Percentiles rank a stretch among this genome's conserved stretches.
phyloP scores from a whole-genome alignment of 2,329 filamentous ascomycete species.

The Drechmeria coniospora region DNA sequence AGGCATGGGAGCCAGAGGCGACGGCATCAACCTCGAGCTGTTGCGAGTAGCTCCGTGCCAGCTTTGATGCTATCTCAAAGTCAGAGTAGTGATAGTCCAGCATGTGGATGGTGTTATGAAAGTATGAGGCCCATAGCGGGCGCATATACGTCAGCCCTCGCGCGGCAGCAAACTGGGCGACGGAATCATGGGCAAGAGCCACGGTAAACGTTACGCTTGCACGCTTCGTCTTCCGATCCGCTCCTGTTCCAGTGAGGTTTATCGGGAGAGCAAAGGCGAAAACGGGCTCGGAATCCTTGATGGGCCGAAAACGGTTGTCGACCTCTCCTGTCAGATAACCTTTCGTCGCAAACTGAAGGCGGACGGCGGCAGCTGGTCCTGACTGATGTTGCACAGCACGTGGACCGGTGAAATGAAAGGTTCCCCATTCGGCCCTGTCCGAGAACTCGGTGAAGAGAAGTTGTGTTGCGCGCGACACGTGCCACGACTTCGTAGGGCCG shows the following conservation, averaged over 20 bases:
- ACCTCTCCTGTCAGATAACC: conserved; percentile 51
- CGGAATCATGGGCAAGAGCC: conserved; percentile 60
- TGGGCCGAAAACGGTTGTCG: conserved; percentile 50
- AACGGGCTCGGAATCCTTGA: conserved; percentile 66
- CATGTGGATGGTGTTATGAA: conserved; percentile 44
- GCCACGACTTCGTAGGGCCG: conserved; percentile 48
- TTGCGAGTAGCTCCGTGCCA: conserved; percentile 60
- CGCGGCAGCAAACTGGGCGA: conserved; percentile 64
- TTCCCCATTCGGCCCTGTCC: conserved; percentile 75
- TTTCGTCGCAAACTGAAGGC: conserved; percentile 53
- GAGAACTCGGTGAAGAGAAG: conserved; percentile 57
- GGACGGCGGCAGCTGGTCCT: conserved; percentile 49
- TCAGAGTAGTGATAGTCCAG: conserved; percentile 65
- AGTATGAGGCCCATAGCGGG: conserved; percentile 67
- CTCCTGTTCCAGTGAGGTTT: conserved; percentile 23
- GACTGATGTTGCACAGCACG: conserved; percentile 52
- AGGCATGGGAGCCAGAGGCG: conserved; percentile 57
- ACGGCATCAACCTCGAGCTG: conserved; percentile 58
- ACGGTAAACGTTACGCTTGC: conserved; percentile 59
- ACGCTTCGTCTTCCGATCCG: neutral
- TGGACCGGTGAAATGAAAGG: conserved; percentile 60
- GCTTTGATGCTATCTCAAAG: conserved; percentile 43
- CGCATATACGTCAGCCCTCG: conserved; percentile 64
- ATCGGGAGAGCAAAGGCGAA: conserved; percentile 65
- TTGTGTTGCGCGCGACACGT: conserved; percentile 42